Evolutionary conservation across 2,329 filamentous ascomycete genomes (phyloP).

Genomic region (Sarocladium brachiariae): DNA sequence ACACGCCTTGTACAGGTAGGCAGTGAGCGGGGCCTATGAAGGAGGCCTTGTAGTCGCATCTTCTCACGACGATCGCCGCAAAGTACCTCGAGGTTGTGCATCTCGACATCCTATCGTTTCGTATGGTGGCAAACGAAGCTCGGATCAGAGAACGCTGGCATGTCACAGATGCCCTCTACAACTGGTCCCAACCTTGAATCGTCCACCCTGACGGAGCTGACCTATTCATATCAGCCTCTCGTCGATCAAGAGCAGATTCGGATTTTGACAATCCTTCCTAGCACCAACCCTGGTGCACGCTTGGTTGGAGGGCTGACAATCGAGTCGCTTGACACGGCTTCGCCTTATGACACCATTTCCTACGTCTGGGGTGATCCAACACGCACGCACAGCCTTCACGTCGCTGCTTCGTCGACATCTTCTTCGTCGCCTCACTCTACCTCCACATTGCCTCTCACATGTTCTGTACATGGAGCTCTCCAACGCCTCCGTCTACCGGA

Average conservation of each 20-base stretch:
- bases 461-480: slow-evolving; percentile 25
- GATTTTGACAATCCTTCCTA: slow-evolving; percentile 26
- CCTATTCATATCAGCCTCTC: background rate
- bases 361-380: slow-evolving; percentile 27
- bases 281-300: slow-evolving; percentile 18
- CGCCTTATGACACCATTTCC: slow-evolving; percentile 27
- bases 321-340: slow-evolving; percentile 17
- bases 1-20: too few species aligned
- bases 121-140: too few species aligned
- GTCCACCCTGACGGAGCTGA: too few species aligned
- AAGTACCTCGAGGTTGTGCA: too few species aligned
- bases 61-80: too few species aligned
- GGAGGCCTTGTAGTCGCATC: too few species aligned
- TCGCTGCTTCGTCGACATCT: background rate
- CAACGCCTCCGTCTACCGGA: slow-evolving; percentile 20
- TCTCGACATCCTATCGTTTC: too few species aligned
- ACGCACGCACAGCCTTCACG: background rate
- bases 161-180: background rate
- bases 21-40: too few species aligned
- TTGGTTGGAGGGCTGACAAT: slow-evolving; percentile 20
- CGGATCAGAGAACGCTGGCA: too few species aligned
- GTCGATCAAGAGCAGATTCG: slow-evolving; percentile 19
- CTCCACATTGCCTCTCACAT: slow-evolving; percentile 19
- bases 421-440: background rate
- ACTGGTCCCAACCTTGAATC: too few species aligned